Conservation (phyloP, 768 basidiomycete species). For the Mycena maculata region DNA sequence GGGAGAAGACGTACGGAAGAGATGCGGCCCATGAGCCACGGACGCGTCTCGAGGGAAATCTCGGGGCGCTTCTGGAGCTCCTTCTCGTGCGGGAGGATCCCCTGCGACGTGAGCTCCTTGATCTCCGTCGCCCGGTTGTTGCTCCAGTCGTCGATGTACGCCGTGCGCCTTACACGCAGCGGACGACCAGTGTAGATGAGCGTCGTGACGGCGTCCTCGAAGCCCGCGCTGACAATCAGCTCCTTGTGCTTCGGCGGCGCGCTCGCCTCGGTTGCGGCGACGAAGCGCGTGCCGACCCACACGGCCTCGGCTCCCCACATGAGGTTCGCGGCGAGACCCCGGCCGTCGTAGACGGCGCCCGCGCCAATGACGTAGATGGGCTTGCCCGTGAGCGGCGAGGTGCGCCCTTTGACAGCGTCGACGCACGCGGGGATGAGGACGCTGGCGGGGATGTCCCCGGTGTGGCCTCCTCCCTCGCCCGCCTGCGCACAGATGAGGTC, state of each 20-base stretch:
- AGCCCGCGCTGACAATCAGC: constrained; percentile 72
- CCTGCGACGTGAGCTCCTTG: constrained; percentile 82
- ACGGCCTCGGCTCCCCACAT: constrained; percentile 92
- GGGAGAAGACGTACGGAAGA: constrained; percentile 53
- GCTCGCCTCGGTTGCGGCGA: constrained; percentile 82
- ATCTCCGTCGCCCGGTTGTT: constrained; percentile 84
- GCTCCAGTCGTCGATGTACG: constrained; percentile 90
- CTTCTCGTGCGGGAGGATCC: constrained; percentile 79
- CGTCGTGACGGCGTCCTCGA: constrained; percentile 86
- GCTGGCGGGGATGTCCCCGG: constrained; percentile 85
- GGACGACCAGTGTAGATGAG: constrained; percentile 92
- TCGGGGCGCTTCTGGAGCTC: constrained; percentile 87
- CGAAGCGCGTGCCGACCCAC: constrained; percentile 90
- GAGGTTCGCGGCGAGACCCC: constrained; percentile 88
- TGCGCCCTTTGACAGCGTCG: constrained; percentile 82
- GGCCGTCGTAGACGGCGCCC: constrained; percentile 93
- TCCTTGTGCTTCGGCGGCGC: constrained; percentile 91
- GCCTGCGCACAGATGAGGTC: constrained; percentile 96
- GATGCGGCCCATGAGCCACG: constrained; percentile 90
- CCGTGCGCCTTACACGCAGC: constrained; percentile 84
- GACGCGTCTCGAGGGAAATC: constrained; percentile 70
- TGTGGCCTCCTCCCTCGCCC: constrained; percentile 92
- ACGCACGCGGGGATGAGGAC: constrained; percentile 94
- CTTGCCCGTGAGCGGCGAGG: constrained; percentile 83
- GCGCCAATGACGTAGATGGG: constrained; percentile 92